Evolutionary conservation across 306 rosid species (phyloP), one percentile per base, ranked within the genome.

Genomic region (Leucaena leucocephala): DNA sequence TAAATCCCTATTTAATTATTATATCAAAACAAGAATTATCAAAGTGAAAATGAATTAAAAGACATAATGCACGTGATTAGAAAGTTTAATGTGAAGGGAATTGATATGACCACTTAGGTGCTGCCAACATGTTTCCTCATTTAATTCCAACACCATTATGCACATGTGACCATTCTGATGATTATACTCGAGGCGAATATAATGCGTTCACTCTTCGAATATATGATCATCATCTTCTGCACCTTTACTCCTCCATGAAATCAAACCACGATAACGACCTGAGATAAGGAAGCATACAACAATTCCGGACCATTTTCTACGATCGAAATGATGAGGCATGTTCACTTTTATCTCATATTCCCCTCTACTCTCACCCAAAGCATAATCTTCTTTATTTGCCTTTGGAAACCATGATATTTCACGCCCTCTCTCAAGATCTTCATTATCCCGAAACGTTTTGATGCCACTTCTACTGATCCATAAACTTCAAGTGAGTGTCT

Each of bases 311-410:
- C 69, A 64, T 36, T 64, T 22, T 15, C 13, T 36, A 5, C 8
- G 2, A 36, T 45, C 45, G 8, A 15, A 14, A 34, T 0, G 1
- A 15, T 15, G 44, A 6, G 45, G 69, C 17, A 64, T 64, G 2
- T 64, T 4, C 22, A 64, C 69, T 14, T 5, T 3, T 64, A 64
- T 64, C 42, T 2, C 43, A 54, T 0, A 2, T 7, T 50, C 58
- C 50, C 14, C n/a, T 10, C 1, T 8, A 17, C 0, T 3, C 9
- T 0, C 1, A 54, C 6, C 0, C 5, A 1, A 3, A 58, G 3
- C 6, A 21, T 0, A 3, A 21, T 3, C 1, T 21, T 22, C 10
- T 54, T 17, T 58, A 58, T 22, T 21, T 27, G 27, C 27, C 27
- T 27, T 27, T 58, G 65, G 22, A 36, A 35, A 64, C 69, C 69